phyloP scores from a whole-genome alignment of 768 basidiomycete species.

The Trametes cubensis region DNA sequence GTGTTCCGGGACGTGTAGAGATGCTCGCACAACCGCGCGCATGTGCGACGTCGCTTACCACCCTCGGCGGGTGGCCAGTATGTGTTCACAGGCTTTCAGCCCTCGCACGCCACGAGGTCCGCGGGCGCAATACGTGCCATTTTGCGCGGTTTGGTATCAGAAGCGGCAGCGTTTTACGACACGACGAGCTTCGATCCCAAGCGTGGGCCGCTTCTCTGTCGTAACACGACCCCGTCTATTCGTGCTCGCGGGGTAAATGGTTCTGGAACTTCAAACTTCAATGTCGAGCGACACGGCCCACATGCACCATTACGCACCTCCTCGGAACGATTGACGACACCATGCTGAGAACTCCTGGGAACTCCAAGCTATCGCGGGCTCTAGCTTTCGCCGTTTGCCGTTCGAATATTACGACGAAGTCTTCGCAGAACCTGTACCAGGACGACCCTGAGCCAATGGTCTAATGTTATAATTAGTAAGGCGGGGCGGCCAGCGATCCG shows the following conservation, averaged over 20 bases:
- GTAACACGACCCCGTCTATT: neutral
- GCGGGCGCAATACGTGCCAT: conserved; percentile 6
- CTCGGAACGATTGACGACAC: neutral
- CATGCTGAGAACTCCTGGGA: no score
- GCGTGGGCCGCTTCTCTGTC: neutral
- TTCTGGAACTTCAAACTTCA: no score
- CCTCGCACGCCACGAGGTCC: conserved; percentile 22
- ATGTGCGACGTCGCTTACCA: conserved; percentile 4
- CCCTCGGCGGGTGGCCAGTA: conserved; percentile 15
- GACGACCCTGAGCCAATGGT: no score
- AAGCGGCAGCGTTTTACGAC: conserved; percentile 10
- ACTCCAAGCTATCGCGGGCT: no score
- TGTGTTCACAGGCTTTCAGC: conserved; percentile 5
- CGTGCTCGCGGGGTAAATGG: neutral
- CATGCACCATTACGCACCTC: neutral
- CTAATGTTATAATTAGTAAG: no score
- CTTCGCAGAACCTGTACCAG: no score
- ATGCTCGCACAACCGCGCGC: conserved; percentile 1
- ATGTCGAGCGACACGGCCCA: neutral
- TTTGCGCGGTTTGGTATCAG: conserved; percentile 2
- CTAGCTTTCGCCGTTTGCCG: no score
- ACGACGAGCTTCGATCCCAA: conserved; percentile 5
- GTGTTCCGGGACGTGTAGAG: neutral
- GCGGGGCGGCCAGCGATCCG: no score
- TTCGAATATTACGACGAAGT: no score